phyloP scores from a whole-genome alignment of 164 flowering plant species.

The Nymphaea thermarum region DNA sequence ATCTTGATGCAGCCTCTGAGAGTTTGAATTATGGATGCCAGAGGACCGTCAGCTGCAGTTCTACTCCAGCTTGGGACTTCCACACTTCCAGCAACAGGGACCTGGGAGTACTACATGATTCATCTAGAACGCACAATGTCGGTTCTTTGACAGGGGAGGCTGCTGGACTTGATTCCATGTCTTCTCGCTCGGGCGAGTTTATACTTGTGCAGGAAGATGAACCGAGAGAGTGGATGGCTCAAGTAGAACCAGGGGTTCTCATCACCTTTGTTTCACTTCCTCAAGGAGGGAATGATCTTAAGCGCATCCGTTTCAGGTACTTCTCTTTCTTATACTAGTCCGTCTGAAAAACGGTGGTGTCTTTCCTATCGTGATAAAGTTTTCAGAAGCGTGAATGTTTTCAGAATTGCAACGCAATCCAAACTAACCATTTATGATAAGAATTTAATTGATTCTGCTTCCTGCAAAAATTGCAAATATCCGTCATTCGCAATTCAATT shows the following conservation, averaged over 20 bases:
- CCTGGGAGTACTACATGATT: slow-evolving; percentile 3
- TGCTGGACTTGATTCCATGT: not conserved
- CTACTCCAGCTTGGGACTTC: slow-evolving; percentile 92
- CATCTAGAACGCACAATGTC: not conserved
- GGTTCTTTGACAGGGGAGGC: not conserved
- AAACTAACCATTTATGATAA: too few species aligned
- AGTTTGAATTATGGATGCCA: slow-evolving; percentile 40
- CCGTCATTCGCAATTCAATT: too few species aligned
- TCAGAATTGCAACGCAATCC: too few species aligned
- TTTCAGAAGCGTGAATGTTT: too few species aligned
- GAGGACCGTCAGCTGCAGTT: slow-evolving; percentile 61
- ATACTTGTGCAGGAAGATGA: slow-evolving; percentile 66
- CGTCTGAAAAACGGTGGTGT: too few species aligned
- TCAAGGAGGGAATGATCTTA: slow-evolving; percentile 85
- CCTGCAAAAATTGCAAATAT: too few species aligned
- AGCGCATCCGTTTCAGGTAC: slow-evolving; percentile 87
- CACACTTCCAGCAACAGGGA: slow-evolving; percentile 3
- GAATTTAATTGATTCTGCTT: too few species aligned
- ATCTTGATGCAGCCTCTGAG: slow-evolving; percentile 70
- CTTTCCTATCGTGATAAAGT: too few species aligned
- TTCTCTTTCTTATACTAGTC: not conserved
- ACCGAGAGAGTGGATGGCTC: slow-evolving; percentile 98
- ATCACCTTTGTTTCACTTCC: slow-evolving; percentile 95
- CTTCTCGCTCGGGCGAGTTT: slow-evolving; percentile 27
- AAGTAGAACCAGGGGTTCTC: slow-evolving; percentile 97